A percentile compares a stretch with the other conserved stretches of the same genome.
phyloP scores from a whole-genome alignment of 164 flowering plant genomes.

The Piper betle region DNA sequence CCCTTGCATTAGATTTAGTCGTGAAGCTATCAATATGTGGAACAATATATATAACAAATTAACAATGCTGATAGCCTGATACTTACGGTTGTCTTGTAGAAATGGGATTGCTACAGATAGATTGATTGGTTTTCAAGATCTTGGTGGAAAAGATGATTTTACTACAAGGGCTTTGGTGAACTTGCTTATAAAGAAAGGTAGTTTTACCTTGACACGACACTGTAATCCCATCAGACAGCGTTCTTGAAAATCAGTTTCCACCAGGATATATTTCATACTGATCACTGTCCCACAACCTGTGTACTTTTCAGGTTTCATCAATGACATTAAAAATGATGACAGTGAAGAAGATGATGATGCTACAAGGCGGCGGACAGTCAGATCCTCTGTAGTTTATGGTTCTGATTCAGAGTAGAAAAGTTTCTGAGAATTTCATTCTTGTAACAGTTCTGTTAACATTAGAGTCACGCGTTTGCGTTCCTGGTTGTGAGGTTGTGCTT shows the following conservation, averaged over 20 bases:
- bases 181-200: conserved; percentile 74
- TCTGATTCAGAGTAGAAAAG: conserved; percentile 48
- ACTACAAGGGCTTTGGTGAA: conserved; percentile 46
- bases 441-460: neutral
- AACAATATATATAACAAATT: neutral
- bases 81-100: conserved; percentile 22
- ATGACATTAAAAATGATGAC: conserved; percentile 27
- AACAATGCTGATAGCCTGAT: neutral
- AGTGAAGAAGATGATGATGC: conserved; percentile 25
- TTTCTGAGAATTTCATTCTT: neutral
- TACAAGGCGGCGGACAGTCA: conserved; percentile 20
- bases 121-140: conserved; percentile 79
- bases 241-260: too few species aligned
- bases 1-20: neutral
- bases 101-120: conserved; percentile 82
- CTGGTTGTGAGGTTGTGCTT: neutral
- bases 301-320: conserved; percentile 27
- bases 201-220: neutral
- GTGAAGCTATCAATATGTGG: neutral
- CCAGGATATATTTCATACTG: too few species aligned
- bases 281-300: neutral
- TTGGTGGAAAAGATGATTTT: conserved; percentile 95
- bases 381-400: conserved; percentile 29
- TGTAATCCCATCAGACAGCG: too few species aligned
- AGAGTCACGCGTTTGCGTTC: too few species aligned